Base-by-base conservation (phyloP, 805 yeast genomes). In the Saccharomycopsis olivae region DNA sequence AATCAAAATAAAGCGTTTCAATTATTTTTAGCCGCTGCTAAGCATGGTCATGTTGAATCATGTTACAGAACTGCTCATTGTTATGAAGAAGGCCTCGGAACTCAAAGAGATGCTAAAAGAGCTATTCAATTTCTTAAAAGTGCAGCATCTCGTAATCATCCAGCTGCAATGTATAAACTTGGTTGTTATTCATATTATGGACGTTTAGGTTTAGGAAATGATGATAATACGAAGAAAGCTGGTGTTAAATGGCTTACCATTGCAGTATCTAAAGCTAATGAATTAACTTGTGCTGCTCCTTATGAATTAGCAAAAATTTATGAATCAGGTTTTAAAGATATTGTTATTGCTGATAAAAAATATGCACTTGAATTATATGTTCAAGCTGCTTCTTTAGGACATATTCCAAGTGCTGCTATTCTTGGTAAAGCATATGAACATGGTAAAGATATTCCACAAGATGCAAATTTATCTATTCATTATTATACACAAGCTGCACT, bases 111-210 rank as follows among this genome's bases (percentile, higher is more conserved):
- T 57, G 78, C 94, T 0, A 71, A 94, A 41, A 80, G 85, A 51
- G 87, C 94, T 1, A 64, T 86, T 5, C 94, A 85, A 50, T 86
- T 78, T 55, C 62, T 86, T 43, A 80, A 81, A 54, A 76, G 77
- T 53, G 95, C 97, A 0, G 94, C 97, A 0, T 71, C 87, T 24
- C 80, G 82, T 55, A 86, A 84, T 53, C 98, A 89, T 58, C 87
- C 96, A 0, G 88, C 94, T n/a, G 96, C 97, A 3, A 86, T 89
- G 94, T 82, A 79, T 63, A 84, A 88, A 56, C 65, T 87, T 48
- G 98, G 97, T 3, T 67, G 85, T 32, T 86, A 88, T 51, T 80
- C 86, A 29, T 92, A 81, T 59, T 74, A 86, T 53, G 76, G 84
- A 3, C 68, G 80, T 45, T 78, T 89, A 89, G 96, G 97, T 1